These are phyloP conservation scores for Candida quercuum DNA, from an alignment of 805 yeast species.

Conservation along the genomic window DNA sequence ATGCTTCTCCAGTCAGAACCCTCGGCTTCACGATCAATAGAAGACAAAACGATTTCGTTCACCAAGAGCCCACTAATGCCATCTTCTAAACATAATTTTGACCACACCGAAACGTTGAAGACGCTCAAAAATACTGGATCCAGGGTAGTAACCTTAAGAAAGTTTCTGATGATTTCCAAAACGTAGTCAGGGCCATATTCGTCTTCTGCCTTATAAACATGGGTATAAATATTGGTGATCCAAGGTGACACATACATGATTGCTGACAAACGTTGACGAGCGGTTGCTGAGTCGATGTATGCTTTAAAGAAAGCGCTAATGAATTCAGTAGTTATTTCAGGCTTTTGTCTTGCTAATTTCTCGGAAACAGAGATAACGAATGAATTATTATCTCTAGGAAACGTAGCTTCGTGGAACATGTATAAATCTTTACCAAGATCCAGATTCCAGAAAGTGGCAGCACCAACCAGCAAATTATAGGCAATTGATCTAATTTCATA, in stretches of 20 bases:
- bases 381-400: slow-evolving; percentile 62
- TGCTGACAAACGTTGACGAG: slow-evolving; percentile 24
- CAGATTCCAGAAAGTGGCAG: slow-evolving; percentile 54
- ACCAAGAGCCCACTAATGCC: slow-evolving; percentile 51
- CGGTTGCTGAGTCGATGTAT: slow-evolving; percentile 34
- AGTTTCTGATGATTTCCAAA: slow-evolving; percentile 53
- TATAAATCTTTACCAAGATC: slow-evolving; percentile 53
- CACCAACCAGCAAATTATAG: slow-evolving; percentile 54
- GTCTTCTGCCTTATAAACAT: slow-evolving; percentile 50
- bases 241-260: slow-evolving; percentile 60
- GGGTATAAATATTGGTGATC: slow-evolving; percentile 58
- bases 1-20: slow-evolving; percentile 63
- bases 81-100: slow-evolving; percentile 55
- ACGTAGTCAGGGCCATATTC: slow-evolving; percentile 56
- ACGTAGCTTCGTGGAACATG: slow-evolving; percentile 53
- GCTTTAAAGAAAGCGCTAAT: slow-evolving; percentile 45
- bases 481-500: slow-evolving; percentile 59
- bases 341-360: slow-evolving; percentile 49
- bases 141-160: slow-evolving; percentile 52
- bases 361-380: slow-evolving; percentile 54
- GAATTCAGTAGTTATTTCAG: slow-evolving; percentile 57
- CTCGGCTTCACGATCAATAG: slow-evolving; percentile 74
- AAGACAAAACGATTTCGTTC: slow-evolving; percentile 69
- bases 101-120: slow-evolving; percentile 63
- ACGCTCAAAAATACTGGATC: slow-evolving; percentile 44